phyloP scores from a whole-genome alignment of 129 eudicot genomes.

The Chrysanthemum seticuspe region DNA sequence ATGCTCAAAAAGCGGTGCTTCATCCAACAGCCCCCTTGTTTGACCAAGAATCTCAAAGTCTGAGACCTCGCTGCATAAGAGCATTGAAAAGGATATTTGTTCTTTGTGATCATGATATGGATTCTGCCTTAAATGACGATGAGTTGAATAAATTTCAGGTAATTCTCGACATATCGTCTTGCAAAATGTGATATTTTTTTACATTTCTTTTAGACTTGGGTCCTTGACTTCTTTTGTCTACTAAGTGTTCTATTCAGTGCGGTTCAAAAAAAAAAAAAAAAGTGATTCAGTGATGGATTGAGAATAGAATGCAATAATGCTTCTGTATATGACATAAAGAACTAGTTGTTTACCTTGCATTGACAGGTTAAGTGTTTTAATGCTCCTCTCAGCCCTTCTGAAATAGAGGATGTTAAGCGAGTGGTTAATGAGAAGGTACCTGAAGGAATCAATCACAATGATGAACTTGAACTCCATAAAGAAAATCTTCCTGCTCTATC shows the following conservation, averaged over 20 bases:
- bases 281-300: conserved; percentile 3
- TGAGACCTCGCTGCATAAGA: conserved; percentile 82
- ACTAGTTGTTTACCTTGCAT: conserved; percentile 1
- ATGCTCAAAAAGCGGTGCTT: conserved; percentile 97
- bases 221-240: not conserved
- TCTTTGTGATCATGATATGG: conserved; percentile 85
- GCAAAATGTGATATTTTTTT: not conserved
- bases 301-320: conserved; percentile 11
- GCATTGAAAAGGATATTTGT: conserved; percentile 84
- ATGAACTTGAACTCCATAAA: conserved; percentile 69
- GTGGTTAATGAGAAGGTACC: conserved; percentile 83
- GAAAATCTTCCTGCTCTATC: conserved; percentile 57
- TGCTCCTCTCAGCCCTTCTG: conserved; percentile 93
- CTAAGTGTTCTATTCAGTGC: not conserved
- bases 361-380: conserved; percentile 80
- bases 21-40: conserved; percentile 94
- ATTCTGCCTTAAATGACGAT: conserved; percentile 76
- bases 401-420: conserved; percentile 84
- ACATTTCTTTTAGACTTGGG: not conserved
- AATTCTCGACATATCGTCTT: not conserved
- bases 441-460: conserved; percentile 79
- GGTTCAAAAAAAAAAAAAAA: too few species aligned
- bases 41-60: conserved; percentile 88
- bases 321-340: conserved; percentile 13
- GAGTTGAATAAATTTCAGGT: conserved; percentile 97